Evolutionary conservation across 805 yeast genomes (phyloP), one percentile per base, ranked within the genome.

Genomic region (Tanozyma kutaoensis): DNA sequence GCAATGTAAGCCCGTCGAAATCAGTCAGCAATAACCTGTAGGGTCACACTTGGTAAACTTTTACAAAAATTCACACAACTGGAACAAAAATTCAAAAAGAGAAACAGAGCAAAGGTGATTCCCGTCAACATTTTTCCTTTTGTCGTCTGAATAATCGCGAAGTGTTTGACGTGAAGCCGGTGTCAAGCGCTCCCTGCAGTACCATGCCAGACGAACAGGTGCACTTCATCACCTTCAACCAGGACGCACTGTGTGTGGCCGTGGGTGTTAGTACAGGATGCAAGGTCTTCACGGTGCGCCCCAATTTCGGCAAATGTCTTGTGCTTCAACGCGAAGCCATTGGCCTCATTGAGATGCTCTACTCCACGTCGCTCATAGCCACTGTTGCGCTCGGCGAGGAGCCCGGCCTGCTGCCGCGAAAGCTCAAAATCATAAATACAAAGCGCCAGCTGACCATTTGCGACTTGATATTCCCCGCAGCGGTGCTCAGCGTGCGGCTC

Each of bases 301-400:
- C 50, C 6, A 33, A 33, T 4, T 43, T 47, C 24, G 46, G 45
- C 20, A 48, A 50, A 25, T 51, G 60, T 15, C 34, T 55, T 40
- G 31, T 55, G 49, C 31, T 42, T 43, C 23, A 42, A 44, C 20
- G 50, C 28, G 76, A 74, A 25, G 69, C 80, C 1, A 67, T 75
- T 9, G 76, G 76, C 2, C 65, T 80, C 2, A 74, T 84, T 8
- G 95, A 85, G 46, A 86, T 91, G 96, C 66, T 88, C 15, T 88
- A 85, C 44, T 66, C 85, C 23, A 84, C 97, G 0, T 78, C 93
- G 5, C 60, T 88, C 21, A 69, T 91, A 14, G 95, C 93, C 0
- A 57, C 82, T 5, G 93, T 82, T 2, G 88, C 85, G 6, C 55
- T 71, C 27, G 88, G 86, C 2, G 81, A 75, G 29, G 76, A 69